Evolutionary conservation across 2,329 filamentous ascomycete species (phyloP).

Genomic region (Penicillium griseofulvum): DNA sequence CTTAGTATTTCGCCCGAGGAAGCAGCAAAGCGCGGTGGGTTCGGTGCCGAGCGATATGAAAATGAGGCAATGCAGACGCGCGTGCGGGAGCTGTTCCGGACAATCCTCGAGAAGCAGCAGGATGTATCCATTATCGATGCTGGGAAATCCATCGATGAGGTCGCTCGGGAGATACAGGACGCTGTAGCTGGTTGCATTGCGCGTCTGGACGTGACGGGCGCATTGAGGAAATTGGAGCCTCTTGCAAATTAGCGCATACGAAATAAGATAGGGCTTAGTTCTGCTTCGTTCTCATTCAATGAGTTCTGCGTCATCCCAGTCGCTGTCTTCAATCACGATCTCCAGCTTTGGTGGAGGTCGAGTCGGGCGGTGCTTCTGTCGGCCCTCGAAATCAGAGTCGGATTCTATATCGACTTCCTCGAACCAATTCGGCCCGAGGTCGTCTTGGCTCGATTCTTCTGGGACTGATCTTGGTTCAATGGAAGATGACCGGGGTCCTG

Average conservation of each 20-base stretch:
- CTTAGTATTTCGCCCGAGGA: constrained; percentile 74
- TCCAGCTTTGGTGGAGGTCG: constrained; percentile 28
- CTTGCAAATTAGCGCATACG: constrained; percentile 21
- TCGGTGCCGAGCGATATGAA: constrained; percentile 87
- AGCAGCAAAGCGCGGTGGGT: constrained; percentile 76
- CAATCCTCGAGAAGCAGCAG: constrained; percentile 49
- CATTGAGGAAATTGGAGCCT: constrained; percentile 35
- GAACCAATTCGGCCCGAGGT: constrained; percentile 37
- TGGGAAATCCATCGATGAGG: constrained; percentile 50
- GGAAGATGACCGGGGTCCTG: not conserved
- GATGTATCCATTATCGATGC: constrained; percentile 56
- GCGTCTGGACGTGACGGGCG: constrained; percentile 33
- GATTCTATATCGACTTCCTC: constrained; percentile 28
- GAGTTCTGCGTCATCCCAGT: constrained; percentile 51
- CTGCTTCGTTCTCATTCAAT: constrained; percentile 33
- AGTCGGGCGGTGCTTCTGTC: constrained; percentile 8
- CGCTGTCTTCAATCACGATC: constrained; percentile 56
- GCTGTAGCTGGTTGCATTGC: constrained; percentile 31
- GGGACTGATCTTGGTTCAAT: constrained; percentile 11
- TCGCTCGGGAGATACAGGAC: constrained; percentile 44
- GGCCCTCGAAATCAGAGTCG: constrained; percentile 23
- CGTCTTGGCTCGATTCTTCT: constrained; percentile 21
- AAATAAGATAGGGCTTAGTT: constrained; percentile 8
- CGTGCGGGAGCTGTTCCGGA: constrained; percentile 71
- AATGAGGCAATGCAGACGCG: constrained; percentile 74